A percentile compares a stretch with the other conserved stretches of the same genome.
Evolutionary conservation across 805 yeast species (phyloP).

Genomic region (Candida dajiaensis): DNA sequence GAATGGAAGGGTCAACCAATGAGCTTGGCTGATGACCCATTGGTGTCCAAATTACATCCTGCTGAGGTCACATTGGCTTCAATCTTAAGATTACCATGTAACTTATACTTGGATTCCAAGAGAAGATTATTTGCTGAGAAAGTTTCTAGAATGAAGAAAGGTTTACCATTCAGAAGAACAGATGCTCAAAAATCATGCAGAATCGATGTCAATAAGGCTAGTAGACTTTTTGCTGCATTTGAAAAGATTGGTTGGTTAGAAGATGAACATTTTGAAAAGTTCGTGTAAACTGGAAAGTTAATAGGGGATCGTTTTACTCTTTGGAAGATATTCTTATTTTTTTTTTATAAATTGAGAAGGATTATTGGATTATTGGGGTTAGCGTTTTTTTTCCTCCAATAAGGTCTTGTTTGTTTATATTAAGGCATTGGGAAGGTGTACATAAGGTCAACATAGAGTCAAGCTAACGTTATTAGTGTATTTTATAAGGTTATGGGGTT

Average conservation of each 20-base stretch:
- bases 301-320: too few relatives aligned
- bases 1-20: constrained; percentile 99
- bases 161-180: constrained; percentile 88
- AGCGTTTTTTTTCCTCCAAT: too few relatives aligned
- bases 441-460: background rate
- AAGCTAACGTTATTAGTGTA: too few relatives aligned
- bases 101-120: constrained; percentile 74
- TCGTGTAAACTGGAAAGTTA: background rate
- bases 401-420: too few relatives aligned
- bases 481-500: background rate
- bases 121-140: constrained; percentile 87
- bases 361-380: too few relatives aligned
- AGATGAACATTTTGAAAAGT: constrained; percentile 52
- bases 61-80: constrained; percentile 86
- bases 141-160: constrained; percentile 66
- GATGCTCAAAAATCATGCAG: constrained; percentile 98
- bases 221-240: constrained; percentile 85
- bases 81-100: constrained; percentile 82
- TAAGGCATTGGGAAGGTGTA: background rate
- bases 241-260: constrained; percentile 96
- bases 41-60: constrained; percentile 71
- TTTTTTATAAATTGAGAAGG: too few relatives aligned
- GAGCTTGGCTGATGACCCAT: constrained; percentile 79
- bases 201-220: constrained; percentile 94
- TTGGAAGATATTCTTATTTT: too few relatives aligned